phyloP scores from a whole-genome alignment of 2,329 filamentous ascomycete genomes.

The Trichoderma arundinaceum region DNA sequence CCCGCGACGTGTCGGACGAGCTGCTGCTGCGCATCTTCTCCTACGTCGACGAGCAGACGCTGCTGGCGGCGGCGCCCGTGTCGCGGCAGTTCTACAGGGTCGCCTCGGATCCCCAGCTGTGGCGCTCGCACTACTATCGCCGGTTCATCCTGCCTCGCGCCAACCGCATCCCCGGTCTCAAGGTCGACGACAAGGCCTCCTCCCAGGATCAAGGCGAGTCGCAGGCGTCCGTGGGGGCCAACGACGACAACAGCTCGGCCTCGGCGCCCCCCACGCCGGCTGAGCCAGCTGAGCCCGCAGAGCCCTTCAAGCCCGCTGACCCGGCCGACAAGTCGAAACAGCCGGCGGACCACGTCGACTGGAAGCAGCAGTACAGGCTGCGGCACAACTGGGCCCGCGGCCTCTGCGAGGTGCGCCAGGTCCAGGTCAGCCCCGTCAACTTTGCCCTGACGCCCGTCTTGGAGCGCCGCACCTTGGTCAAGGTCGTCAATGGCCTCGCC shows the following conservation, averaged over 20 bases:
- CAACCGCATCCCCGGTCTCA: slow-evolving; percentile 72
- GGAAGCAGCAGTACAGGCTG: slow-evolving; percentile 88
- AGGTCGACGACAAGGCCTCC: slow-evolving; percentile 42
- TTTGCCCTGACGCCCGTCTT: slow-evolving; percentile 36
- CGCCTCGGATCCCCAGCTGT: slow-evolving; percentile 82
- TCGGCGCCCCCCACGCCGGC: not conserved
- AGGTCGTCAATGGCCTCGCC: slow-evolving; percentile 76
- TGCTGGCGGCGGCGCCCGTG: slow-evolving; percentile 68
- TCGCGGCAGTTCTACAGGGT: slow-evolving; percentile 77
- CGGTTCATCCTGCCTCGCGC: slow-evolving; percentile 85
- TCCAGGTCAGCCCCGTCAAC: slow-evolving; percentile 60
- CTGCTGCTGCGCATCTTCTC: slow-evolving; percentile 83
- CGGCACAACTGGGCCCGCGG: slow-evolving; percentile 91
- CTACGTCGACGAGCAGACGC: slow-evolving; percentile 70
- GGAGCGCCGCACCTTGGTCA: slow-evolving; percentile 69
- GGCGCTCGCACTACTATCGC: slow-evolving; percentile 87
- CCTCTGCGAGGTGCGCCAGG: slow-evolving; percentile 78
- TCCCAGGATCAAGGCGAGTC: slow-evolving; percentile 52
- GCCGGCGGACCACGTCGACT: slow-evolving; percentile 61
- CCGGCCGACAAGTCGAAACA: slow-evolving; percentile 52
- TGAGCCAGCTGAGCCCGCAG: slow-evolving; percentile 38
- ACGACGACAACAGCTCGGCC: slow-evolving; percentile 34
- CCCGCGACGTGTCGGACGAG: slow-evolving; percentile 84
- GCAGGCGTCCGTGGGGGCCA: slow-evolving; percentile 52
- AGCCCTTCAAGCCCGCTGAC: slow-evolving; percentile 47